Evolutionary conservation across 495 filamentous ascomycete species (phyloP).

Genomic region (Penicillium silybi): DNA sequence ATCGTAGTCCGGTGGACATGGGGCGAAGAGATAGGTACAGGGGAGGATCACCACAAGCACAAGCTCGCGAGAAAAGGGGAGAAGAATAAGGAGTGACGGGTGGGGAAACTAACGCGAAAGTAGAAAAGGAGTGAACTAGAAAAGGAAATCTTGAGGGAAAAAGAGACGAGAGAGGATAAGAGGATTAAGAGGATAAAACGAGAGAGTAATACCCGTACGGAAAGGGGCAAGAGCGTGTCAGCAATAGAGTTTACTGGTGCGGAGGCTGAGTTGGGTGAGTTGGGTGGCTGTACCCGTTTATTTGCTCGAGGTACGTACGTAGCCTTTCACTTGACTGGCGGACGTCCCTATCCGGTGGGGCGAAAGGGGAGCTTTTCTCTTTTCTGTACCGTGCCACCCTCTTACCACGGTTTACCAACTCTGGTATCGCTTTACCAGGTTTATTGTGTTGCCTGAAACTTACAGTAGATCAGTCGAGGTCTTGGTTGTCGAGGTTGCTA

Average conservation of each 20-base stretch:
- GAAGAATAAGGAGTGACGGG: conserved; percentile 31
- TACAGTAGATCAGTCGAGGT: neutral
- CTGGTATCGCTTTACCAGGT: neutral
- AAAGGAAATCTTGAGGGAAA: conserved; percentile 11
- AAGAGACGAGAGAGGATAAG: neutral
- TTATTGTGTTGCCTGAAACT: neutral
- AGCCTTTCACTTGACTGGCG: neutral
- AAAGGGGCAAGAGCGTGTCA: conserved; percentile 8
- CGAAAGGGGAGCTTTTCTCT: neutral
- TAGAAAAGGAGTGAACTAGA: conserved; percentile 2
- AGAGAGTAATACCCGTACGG: conserved; percentile 12
- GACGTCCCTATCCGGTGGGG: neutral
- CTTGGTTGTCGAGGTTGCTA: no score
- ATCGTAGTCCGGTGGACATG: neutral
- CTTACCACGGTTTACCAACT: neutral
- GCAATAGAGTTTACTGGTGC: neutral
- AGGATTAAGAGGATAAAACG: conserved; percentile 6
- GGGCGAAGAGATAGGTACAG: neutral
- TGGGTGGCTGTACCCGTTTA: neutral
- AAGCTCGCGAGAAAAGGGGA: conserved; percentile 7
- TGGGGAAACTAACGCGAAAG: conserved; percentile 15
- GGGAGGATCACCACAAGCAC: neutral
- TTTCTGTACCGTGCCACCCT: neutral
- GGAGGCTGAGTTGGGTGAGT: neutral
- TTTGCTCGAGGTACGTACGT: neutral